Conservation (phyloP, 176 grass and related monocot species). For the Melocanna baccifera region DNA sequence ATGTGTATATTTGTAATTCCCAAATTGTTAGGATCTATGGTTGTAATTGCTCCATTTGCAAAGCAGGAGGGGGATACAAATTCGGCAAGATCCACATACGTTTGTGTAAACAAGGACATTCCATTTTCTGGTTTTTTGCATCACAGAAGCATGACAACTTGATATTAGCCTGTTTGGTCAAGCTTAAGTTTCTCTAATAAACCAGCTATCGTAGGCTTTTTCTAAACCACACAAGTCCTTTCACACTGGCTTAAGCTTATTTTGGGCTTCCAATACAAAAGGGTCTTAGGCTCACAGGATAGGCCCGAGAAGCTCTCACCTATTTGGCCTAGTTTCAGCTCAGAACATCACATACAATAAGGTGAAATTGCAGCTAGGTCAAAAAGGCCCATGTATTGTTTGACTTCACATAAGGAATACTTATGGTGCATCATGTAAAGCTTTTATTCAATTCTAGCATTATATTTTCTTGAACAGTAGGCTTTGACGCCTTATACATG, state of each 20-base stretch:
- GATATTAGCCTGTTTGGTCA: not conserved
- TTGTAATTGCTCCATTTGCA: not conserved
- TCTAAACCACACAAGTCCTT: not conserved
- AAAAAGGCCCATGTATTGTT: not conserved
- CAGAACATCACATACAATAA: not conserved
- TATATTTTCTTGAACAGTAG: not conserved
- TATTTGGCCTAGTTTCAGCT: not conserved
- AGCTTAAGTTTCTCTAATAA: not conserved
- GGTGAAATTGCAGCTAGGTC: not conserved
- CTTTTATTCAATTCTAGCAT: not conserved
- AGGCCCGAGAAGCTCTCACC: not conserved
- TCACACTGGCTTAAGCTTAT: not conserved
- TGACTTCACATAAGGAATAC: slow-evolving; percentile 1
- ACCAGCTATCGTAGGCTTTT: not conserved
- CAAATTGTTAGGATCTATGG: not conserved
- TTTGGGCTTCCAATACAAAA: not conserved
- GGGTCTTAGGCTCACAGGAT: not conserved
- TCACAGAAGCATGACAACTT: not conserved
- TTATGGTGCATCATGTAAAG: not conserved
- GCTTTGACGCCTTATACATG: not conserved
- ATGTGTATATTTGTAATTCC: not conserved
- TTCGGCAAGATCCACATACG: not conserved
- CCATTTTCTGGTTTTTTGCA: not conserved
- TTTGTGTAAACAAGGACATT: not conserved
- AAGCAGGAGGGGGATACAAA: not conserved